Evolutionary conservation across 208 protist genomes (phyloP).

Genomic region (Trypanosoma cruzi): DNA sequence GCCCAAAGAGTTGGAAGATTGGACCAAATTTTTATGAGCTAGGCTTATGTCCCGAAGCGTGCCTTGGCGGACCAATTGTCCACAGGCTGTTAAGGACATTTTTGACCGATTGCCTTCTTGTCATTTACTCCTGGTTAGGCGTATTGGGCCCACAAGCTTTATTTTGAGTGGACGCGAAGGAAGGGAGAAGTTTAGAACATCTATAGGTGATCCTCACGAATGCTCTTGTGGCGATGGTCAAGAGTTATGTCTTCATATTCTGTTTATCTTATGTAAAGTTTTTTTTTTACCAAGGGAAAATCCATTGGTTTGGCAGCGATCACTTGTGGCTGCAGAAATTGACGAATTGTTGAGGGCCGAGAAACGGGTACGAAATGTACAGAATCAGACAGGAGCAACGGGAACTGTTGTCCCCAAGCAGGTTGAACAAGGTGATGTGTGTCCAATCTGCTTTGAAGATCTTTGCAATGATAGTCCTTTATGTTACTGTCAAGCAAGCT

Average conservation of each 20-base stretch:
- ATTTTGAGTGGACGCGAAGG: constrained; percentile 26
- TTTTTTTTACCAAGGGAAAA: constrained; percentile 46
- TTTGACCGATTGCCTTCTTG: constrained; percentile 21
- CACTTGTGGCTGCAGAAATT: constrained; percentile 63
- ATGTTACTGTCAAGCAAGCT: constrained; percentile 32
- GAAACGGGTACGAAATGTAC: constrained; percentile 21
- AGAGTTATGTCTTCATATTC: constrained; percentile 71
- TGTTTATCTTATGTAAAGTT: constrained; percentile 56
- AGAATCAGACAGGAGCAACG: constrained; percentile 1
- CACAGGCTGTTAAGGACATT: constrained; percentile 16
- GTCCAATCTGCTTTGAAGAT: constrained; percentile 40
- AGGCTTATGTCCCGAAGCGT: constrained; percentile 32
- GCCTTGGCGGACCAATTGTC: constrained; percentile 26
- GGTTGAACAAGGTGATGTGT: constrained; percentile 36
- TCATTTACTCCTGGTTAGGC: constrained; percentile 31
- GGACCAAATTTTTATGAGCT: neutral
- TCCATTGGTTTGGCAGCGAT: constrained; percentile 65
- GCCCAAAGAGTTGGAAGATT: neutral
- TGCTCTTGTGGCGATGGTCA: constrained; percentile 46
- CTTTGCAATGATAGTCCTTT: constrained; percentile 26
- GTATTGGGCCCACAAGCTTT: constrained; percentile 39
- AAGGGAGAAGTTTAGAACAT: constrained; percentile 38
- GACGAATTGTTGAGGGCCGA: constrained; percentile 37
- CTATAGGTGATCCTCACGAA: constrained; percentile 54
- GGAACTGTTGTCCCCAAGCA: constrained; percentile 14